Conservation (phyloP, 2,329 filamentous ascomycete genomes). For the Penicillium sp. region DNA sequence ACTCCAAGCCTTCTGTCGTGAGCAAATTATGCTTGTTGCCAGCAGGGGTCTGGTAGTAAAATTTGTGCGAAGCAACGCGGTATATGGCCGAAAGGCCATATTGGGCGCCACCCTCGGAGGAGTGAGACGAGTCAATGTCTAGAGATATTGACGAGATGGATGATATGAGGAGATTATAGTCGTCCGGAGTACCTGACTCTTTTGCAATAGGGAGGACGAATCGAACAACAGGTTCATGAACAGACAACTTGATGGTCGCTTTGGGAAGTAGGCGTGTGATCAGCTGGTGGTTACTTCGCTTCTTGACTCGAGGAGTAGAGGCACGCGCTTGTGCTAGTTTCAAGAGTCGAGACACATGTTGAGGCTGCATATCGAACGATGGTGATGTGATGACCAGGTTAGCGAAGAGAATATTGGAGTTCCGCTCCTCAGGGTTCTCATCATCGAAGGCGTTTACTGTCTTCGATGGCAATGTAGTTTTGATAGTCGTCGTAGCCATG, state of each 20-base stretch:
- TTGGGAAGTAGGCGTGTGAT: conserved; percentile 92
- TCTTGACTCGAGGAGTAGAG: conserved; percentile 43
- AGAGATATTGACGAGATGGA: conserved; percentile 91
- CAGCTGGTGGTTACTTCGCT: conserved; percentile 59
- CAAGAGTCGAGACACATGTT: conserved; percentile 82
- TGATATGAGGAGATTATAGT: conserved; percentile 93
- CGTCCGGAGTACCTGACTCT: conserved; percentile 59
- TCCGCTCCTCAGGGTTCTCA: conserved; percentile 74
- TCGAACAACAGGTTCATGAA: conserved; percentile 92
- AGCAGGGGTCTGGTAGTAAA: conserved; percentile 90
- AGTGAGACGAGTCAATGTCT: conserved; percentile 95
- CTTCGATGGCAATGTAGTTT: conserved; percentile 92
- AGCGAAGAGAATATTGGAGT: conserved; percentile 93
- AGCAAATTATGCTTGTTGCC: conserved; percentile 84
- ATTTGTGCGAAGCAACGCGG: conserved; percentile 77
- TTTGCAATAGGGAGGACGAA: conserved; percentile 82
- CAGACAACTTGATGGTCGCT: conserved; percentile 89
- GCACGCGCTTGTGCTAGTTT: conserved; percentile 66
- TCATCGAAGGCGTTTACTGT: conserved; percentile 77
- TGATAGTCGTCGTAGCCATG: conserved; percentile 94
- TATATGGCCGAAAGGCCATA: conserved; percentile 83
- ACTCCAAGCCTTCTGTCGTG: conserved; percentile 81
- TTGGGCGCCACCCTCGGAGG: conserved; percentile 75
- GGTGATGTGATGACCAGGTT: conserved; percentile 96
- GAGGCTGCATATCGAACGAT: conserved; percentile 87